Evolutionary conservation across 1,139 yeast species (phyloP).

Genomic region (Pneumocystis wakefieldiae): DNA sequence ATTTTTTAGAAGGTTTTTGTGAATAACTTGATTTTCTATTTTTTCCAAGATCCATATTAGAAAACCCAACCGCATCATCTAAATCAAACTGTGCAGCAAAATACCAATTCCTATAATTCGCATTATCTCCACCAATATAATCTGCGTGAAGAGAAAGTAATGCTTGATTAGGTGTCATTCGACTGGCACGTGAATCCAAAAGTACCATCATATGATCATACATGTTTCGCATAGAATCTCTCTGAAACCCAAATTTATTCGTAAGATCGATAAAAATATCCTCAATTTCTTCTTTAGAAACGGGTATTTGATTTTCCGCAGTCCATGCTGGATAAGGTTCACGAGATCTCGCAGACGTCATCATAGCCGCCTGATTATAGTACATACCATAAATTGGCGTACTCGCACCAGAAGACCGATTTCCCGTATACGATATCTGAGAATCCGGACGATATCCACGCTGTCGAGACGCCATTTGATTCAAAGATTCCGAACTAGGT

Average conservation of each 20-base stretch:
- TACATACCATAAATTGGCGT: constrained; percentile 91
- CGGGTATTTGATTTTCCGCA: constrained; percentile 75
- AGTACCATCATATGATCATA: constrained; percentile 89
- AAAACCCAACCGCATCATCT: constrained; percentile 67
- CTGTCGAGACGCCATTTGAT: constrained; percentile 20
- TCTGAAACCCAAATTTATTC: constrained; percentile 89
- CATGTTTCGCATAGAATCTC: constrained; percentile 94
- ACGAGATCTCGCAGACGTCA: constrained; percentile 23
- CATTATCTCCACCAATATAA: constrained; percentile 86
- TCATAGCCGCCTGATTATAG: constrained; percentile 41
- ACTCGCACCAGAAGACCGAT: constrained; percentile 86
- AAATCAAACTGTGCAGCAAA: constrained; percentile 83
- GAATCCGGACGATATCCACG: constrained; percentile 22
- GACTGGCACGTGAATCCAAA: constrained; percentile 85
- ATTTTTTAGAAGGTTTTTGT: constrained; percentile 14
- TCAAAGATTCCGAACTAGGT: constrained; percentile 21
- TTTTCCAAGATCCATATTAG: constrained; percentile 59
- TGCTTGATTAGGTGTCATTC: constrained; percentile 96
- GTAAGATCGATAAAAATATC: constrained; percentile 81
- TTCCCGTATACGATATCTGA: constrained; percentile 47
- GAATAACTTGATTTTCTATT: constrained; percentile 11
- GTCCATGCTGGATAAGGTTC: constrained; percentile 98
- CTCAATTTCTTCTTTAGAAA: constrained; percentile 75
- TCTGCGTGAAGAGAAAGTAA: constrained; percentile 86
- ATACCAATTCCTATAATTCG: constrained; percentile 91